phyloP scores from a whole-genome alignment of 225 moss, liverwort and hornwort species.

The Ulota crispa region DNA sequence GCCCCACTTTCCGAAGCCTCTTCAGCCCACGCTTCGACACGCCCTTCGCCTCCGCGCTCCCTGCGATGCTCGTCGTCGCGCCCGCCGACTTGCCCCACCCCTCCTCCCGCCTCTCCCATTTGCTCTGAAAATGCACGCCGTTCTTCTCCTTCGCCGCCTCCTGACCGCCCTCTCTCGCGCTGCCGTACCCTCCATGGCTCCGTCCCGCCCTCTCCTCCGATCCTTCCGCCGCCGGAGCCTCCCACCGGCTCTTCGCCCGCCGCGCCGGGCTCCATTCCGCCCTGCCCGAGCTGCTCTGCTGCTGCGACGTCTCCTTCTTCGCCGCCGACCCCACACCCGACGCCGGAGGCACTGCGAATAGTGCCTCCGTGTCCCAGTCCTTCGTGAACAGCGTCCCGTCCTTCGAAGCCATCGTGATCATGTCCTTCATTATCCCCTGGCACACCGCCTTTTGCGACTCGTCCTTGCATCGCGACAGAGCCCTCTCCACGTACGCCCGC shows the following conservation, averaged over 20 bases:
- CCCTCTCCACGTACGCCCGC: constrained; percentile 92
- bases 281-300: constrained; percentile 41
- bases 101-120: constrained; percentile 75
- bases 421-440: constrained; percentile 93
- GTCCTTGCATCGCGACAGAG: constrained; percentile 86
- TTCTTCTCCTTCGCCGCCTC: constrained; percentile 58
- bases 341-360: constrained; percentile 67
- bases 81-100: constrained; percentile 52
- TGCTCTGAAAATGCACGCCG: constrained; percentile 48
- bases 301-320: constrained; percentile 40
- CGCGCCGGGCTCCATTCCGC: constrained; percentile 50
- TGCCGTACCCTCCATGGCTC: constrained; percentile 22
- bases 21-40: constrained; percentile 56
- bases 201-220: constrained; percentile 50
- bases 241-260: constrained; percentile 77
- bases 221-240: constrained; percentile 50
- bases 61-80: constrained; percentile 22
- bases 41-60: constrained; percentile 38
- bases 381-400: constrained; percentile 87
- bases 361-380: constrained; percentile 96
- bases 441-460: constrained; percentile 81
- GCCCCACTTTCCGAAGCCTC: constrained; percentile 52
- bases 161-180: constrained; percentile 37
- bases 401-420: constrained; percentile 81
- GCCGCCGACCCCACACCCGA: constrained; percentile 33